Conservation (phyloP, 106 monocot genomes). For the Agapanthus africanus region DNA sequence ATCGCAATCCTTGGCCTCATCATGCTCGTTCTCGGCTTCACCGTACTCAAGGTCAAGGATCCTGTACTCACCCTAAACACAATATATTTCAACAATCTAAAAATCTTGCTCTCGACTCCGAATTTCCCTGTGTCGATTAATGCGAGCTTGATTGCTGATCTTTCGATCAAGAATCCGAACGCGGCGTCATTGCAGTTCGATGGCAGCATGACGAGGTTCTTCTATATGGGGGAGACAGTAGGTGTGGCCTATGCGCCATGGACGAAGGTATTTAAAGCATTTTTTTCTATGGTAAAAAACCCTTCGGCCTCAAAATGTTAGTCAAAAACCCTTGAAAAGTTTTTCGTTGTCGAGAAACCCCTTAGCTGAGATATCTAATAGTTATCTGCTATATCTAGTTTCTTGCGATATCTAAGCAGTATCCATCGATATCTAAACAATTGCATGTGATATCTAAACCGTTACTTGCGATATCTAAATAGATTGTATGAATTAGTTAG, state of each 20-base stretch:
- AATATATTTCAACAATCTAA: constrained; percentile 1
- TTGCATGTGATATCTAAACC: too few species aligned
- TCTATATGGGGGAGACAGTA: constrained; percentile 20
- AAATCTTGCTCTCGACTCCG: background rate
- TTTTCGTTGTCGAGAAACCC: too few species aligned
- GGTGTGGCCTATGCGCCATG: constrained; percentile 44
- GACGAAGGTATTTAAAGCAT: constrained; percentile 9
- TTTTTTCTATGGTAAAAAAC: too few species aligned
- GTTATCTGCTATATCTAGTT: too few species aligned
- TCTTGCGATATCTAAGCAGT: too few species aligned
- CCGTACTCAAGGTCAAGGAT: constrained; percentile 39
- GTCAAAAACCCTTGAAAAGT: too few species aligned
- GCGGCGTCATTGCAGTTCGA: constrained; percentile 36
- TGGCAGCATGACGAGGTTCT: constrained; percentile 46
- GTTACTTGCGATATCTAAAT: too few species aligned
- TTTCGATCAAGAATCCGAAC: constrained; percentile 64
- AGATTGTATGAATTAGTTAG: too few species aligned
- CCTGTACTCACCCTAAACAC: constrained; percentile 12
- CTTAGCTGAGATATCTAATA: too few species aligned
- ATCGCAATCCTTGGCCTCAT: constrained; percentile 27
- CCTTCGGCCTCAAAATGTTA: too few species aligned
- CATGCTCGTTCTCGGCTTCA: constrained; percentile 40
- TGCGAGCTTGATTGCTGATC: constrained; percentile 31
- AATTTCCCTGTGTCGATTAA: constrained; percentile 15
- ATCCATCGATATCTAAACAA: too few species aligned